A percentile compares a stretch with the other conserved stretches of the same genome.
Conservation (phyloP, 1,139 yeast species). For the Hemisphaericaspora lyxosophila region DNA sequence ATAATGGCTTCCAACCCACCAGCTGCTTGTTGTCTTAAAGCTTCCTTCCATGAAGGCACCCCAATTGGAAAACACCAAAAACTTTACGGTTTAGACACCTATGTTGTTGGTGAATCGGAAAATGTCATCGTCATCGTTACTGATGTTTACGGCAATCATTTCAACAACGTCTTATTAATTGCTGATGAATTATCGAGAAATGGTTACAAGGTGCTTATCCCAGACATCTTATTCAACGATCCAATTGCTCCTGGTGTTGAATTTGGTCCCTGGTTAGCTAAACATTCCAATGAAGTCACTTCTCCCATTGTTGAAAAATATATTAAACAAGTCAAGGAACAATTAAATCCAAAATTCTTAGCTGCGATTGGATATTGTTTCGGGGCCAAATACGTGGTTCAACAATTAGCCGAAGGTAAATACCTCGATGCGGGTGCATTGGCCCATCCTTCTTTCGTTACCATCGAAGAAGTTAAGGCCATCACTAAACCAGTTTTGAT, state of each 20-base stretch:
- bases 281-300: slow-evolving; percentile 52
- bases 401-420: slow-evolving; percentile 50
- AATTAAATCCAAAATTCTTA: slow-evolving; percentile 49
- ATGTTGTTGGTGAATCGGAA: slow-evolving; percentile 51
- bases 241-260: slow-evolving; percentile 27
- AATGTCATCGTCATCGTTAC: slow-evolving; percentile 59
- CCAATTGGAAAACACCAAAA: slow-evolving; percentile 44
- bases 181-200: slow-evolving; percentile 68
- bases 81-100: slow-evolving; percentile 53
- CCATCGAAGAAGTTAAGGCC: slow-evolving; percentile 60
- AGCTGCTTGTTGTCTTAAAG: slow-evolving; percentile 46
- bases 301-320: slow-evolving; percentile 40
- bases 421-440: slow-evolving; percentile 60
- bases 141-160: slow-evolving; percentile 65
- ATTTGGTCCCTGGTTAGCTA: slow-evolving; percentile 49
- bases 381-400: slow-evolving; percentile 71
- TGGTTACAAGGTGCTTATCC: slow-evolving; percentile 63
- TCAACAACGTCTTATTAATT: slow-evolving; percentile 54
- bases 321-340: slow-evolving; percentile 41
- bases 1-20: slow-evolving; percentile 58
- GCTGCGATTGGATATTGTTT: slow-evolving; percentile 78
- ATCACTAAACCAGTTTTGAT: slow-evolving; percentile 62
- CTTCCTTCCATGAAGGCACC: slow-evolving; percentile 50
- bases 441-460: slow-evolving; percentile 79
- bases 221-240: slow-evolving; percentile 70